Evolutionary conservation across 2,329 filamentous ascomycete species (phyloP).

Genomic region (Paecilomyces variotii): DNA sequence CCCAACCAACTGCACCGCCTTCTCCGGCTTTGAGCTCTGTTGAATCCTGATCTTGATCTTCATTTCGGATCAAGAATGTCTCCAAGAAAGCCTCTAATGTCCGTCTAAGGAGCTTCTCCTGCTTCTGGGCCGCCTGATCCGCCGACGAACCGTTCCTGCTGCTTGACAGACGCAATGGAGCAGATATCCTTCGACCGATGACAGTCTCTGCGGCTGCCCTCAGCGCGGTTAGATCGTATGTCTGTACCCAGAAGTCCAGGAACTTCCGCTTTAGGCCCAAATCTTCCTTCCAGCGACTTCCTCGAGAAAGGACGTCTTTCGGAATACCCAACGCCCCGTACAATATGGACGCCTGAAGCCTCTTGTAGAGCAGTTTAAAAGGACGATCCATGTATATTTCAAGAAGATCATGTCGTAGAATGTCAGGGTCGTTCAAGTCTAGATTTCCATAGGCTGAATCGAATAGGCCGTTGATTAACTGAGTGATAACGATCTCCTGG

Average conservation of each 20-base stretch:
- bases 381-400: constrained; percentile 45
- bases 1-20: constrained; percentile 37
- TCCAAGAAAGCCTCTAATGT: constrained; percentile 47
- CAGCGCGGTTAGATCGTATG: constrained; percentile 47
- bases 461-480: constrained; percentile 52
- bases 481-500: constrained; percentile 54
- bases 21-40: constrained; percentile 21
- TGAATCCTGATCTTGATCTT: constrained; percentile 37
- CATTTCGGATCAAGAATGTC: constrained; percentile 50
- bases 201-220: constrained; percentile 50
- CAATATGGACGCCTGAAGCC: constrained; percentile 50
- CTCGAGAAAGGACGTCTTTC: constrained; percentile 41
- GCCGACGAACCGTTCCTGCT: constrained; percentile 1
- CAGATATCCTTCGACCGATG: constrained; percentile 45
- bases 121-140: constrained; percentile 1
- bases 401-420: constrained; percentile 43
- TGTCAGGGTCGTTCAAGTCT: constrained; percentile 15
- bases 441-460: constrained; percentile 20
- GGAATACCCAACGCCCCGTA: constrained; percentile 52
- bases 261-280: constrained; percentile 51
- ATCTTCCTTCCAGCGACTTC: constrained; percentile 45
- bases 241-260: constrained; percentile 49
- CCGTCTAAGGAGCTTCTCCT: constrained; percentile 27
- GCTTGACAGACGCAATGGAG: constrained; percentile 8
- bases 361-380: constrained; percentile 46